Evolutionary conservation across 1,139 yeast genomes (phyloP).

Genomic region (Kodamaea sp.): DNA sequence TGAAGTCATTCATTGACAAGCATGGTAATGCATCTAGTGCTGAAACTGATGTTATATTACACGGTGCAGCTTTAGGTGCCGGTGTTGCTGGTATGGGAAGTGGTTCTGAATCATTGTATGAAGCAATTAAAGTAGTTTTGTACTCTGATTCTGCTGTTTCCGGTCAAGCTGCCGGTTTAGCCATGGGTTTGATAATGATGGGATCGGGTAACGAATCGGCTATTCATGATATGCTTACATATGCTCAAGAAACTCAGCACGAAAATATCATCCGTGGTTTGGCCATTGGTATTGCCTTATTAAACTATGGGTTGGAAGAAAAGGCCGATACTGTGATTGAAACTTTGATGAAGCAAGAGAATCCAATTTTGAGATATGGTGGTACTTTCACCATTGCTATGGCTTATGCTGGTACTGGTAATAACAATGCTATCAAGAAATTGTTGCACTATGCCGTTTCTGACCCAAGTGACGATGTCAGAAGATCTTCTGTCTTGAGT

Average conservation of each 20-base stretch:
- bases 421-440: constrained; percentile 80
- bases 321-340: constrained; percentile 73
- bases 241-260: constrained; percentile 94
- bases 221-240: constrained; percentile 78
- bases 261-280: constrained; percentile 91
- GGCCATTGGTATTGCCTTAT: constrained; percentile 83
- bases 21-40: constrained; percentile 65
- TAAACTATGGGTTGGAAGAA: constrained; percentile 83
- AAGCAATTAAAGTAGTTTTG: constrained; percentile 77
- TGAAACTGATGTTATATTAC: constrained; percentile 83
- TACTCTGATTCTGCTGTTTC: constrained; percentile 91
- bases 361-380: constrained; percentile 87
- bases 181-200: constrained; percentile 94
- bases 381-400: constrained; percentile 92
- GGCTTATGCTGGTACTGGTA: constrained; percentile 96
- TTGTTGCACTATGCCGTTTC: constrained; percentile 92
- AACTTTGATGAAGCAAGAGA: constrained; percentile 67
- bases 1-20: constrained; percentile 70
- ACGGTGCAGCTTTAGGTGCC: constrained; percentile 93
- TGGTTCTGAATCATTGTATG: constrained; percentile 69
- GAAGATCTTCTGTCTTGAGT: constrained; percentile 94
- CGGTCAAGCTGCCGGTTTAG: constrained; percentile 95
- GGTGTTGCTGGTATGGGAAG: constrained; percentile 98
- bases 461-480: constrained; percentile 93
- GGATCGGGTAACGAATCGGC: constrained; percentile 83